These are phyloP conservation scores for Apophysomyces trapeziformis DNA, from an alignment of 371 early-diverging fungal genomes.

Conservation along the genomic window DNA sequence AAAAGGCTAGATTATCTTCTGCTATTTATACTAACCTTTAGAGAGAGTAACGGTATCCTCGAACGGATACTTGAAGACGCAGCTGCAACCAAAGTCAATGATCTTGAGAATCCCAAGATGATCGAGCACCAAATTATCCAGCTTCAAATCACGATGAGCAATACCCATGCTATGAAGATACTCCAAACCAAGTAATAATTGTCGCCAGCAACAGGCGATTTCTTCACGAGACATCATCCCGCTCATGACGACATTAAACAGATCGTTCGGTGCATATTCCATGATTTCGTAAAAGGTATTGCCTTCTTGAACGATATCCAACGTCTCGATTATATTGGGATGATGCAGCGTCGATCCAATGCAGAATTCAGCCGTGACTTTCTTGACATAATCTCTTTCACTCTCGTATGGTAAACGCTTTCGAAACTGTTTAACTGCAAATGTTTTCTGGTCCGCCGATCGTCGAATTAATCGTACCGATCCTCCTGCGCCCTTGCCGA, in stretches of 20 bases:
- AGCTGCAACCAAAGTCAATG: slow-evolving; percentile 92
- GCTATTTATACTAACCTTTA: slow-evolving; percentile 46
- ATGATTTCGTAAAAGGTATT: slow-evolving; percentile 72
- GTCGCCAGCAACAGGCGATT: slow-evolving; percentile 75
- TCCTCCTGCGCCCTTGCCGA: slow-evolving; percentile 81
- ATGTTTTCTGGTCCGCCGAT: slow-evolving; percentile 59
- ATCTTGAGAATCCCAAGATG: slow-evolving; percentile 81
- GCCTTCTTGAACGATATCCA: slow-evolving; percentile 80
- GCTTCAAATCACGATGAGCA: slow-evolving; percentile 87
- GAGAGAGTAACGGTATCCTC: slow-evolving; percentile 56
- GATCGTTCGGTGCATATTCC: slow-evolving; percentile 83
- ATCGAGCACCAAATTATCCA: slow-evolving; percentile 82
- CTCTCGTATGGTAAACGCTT: slow-evolving; percentile 70
- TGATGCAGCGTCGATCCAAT: slow-evolving; percentile 85
- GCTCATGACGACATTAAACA: slow-evolving; percentile 75
- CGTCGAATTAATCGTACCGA: slow-evolving; percentile 69
- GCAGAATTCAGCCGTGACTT: slow-evolving; percentile 85
- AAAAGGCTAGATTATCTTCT: neutral
- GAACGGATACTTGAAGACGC: slow-evolving; percentile 76
- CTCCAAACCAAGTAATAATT: slow-evolving; percentile 74
- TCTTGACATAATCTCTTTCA: slow-evolving; percentile 81
- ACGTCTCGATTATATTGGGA: slow-evolving; percentile 82
- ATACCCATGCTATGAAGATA: slow-evolving; percentile 80
- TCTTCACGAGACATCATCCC: slow-evolving; percentile 70
- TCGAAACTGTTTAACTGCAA: slow-evolving; percentile 87